Evolutionary conservation across 2,329 filamentous ascomycete genomes (phyloP).

Genomic region (Fusarium sp.): DNA sequence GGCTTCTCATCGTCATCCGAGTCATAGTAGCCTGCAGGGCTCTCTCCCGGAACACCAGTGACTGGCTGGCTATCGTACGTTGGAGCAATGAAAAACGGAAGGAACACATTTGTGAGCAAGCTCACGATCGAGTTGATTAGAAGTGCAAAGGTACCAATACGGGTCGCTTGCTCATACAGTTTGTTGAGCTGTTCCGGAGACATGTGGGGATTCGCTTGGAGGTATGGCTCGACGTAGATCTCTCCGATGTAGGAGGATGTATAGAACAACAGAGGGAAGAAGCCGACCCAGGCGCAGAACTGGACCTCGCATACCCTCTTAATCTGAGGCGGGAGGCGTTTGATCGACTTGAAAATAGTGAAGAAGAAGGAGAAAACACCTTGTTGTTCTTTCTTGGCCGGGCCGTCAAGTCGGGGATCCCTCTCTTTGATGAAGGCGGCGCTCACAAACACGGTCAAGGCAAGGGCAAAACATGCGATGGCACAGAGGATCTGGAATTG

Average conservation of each 20-base stretch:
- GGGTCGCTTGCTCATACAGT: conserved; percentile 85
- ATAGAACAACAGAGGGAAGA: conserved; percentile 96
- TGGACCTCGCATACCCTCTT: conserved; percentile 83
- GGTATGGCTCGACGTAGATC: conserved; percentile 86
- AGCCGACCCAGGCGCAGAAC: conserved; percentile 91
- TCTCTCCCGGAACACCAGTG: conserved; percentile 45
- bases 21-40: conserved; percentile 42
- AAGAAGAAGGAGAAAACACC: conserved; percentile 83
- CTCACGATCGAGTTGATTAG: conserved; percentile 89
- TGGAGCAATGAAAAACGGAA: conserved; percentile 86
- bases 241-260: conserved; percentile 93
- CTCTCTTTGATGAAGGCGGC: conserved; percentile 76
- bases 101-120: conserved; percentile 79
- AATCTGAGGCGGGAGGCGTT: conserved; percentile 82
- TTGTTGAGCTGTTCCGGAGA: conserved; percentile 77
- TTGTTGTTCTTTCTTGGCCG: conserved; percentile 65
- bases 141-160: conserved; percentile 88
- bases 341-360: conserved; percentile 79
- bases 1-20: conserved; percentile 47
- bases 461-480: conserved; percentile 80
- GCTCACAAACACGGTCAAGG: conserved; percentile 75
- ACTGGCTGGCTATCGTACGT: conserved; percentile 69
- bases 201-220: conserved; percentile 81
- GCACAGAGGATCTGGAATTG: conserved; percentile 95
- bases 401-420: conserved; percentile 78